Evolutionary conservation across 2,329 filamentous ascomycete genomes (phyloP), one percentile per base, ranked within the genome.

Genomic region (Zymoseptoria passerinii): DNA sequence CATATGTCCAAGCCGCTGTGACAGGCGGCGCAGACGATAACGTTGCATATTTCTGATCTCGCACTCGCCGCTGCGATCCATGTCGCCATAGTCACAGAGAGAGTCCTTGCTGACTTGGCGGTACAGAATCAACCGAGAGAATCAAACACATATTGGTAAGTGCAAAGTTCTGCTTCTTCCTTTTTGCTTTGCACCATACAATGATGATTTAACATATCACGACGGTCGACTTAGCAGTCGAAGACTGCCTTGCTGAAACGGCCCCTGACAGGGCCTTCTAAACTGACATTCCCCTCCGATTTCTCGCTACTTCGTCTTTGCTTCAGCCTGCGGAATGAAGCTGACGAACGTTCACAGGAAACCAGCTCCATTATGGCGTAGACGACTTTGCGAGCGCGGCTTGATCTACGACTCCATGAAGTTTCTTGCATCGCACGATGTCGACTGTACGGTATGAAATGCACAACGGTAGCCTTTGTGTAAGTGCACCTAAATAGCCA

Each of bases 181-280:
- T 49, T 19, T 18, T 53, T 48, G 8, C 28, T 52, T 23, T 56
- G 28, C 29, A 35, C 35, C 48, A 51, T 67, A 58, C 52, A 40
- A 72, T 68, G 71, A 73, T 73, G 69, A 73, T 62, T 61, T 61
- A 67, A 64, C 65, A 68, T 71, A 67, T 73, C 72, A 74, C 72
- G 72, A 74, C 72, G 72, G 72, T 74, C 72, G 69, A 72, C 72
- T 71, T 73, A 74, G 71, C 70, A 67, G 67, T 62, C 65, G 63
- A 65, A 60, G 65, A 65, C 66, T 68, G 70, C 70, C 68, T 71
- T 73, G 72, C 72, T 72, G 72, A 74, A 65, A 73, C 67, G 65
- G 70, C 67, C 67, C 64, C 62, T 73, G 71, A 73, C 71, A 66
- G 61, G 71, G 68, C 70, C 65, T 65, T 65, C 66, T 61, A 58